Conservation (phyloP, 2,329 filamentous ascomycete genomes). For the Graphilbum fragrans region DNA sequence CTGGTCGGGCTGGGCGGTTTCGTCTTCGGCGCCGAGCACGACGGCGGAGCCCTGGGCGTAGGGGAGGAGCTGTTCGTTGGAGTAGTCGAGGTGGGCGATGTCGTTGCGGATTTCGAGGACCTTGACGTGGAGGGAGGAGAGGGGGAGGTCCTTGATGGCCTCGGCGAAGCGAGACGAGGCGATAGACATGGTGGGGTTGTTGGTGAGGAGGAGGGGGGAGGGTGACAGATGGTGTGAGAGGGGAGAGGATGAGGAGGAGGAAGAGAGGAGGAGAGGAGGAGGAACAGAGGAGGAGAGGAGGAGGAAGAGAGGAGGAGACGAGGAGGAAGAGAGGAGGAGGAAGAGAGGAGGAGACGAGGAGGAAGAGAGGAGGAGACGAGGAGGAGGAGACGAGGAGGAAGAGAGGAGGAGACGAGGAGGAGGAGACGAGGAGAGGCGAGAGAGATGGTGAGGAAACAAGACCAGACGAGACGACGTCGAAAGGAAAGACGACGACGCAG, state of each 20-base stretch:
- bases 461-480: neutral
- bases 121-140: conserved; percentile 59
- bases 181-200: conserved; percentile 25
- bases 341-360: no score
- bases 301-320: neutral
- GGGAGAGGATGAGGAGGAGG: no score
- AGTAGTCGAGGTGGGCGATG: conserved; percentile 61
- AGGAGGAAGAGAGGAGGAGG: no score
- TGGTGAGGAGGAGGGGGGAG: neutral
- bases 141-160: conserved; percentile 54
- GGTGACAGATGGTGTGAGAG: neutral
- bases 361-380: no score
- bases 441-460: neutral
- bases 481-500: neutral
- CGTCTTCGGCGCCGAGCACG: conserved; percentile 14
- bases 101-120: conserved; percentile 64
- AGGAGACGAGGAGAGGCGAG: no score
- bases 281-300: neutral
- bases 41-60: conserved; percentile 43
- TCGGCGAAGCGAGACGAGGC: conserved; percentile 49
- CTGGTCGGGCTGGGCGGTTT: conserved; percentile 37
- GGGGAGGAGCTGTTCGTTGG: conserved; percentile 59
- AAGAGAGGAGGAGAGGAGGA: neutral
- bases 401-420: no score
- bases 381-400: no score